A percentile compares a stretch with the other conserved stretches of the same genome.
Evolutionary conservation across 75 land plant species (phyloP).

Genomic region (Selaginella moellendorffii): DNA sequence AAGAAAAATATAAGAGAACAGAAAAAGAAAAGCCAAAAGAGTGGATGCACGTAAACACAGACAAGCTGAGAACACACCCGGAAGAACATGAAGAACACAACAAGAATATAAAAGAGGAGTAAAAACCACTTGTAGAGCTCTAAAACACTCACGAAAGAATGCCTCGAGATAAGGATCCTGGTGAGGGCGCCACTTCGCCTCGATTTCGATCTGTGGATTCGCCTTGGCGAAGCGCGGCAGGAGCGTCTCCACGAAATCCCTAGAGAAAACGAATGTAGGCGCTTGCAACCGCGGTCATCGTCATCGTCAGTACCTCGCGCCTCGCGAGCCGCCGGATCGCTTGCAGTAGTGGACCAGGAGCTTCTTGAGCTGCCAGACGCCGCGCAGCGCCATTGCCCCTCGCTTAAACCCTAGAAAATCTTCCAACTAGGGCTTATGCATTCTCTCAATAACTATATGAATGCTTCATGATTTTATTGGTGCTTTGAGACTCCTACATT

Average conservation of each 20-base stretch:
- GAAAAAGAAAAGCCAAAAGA: neutral
- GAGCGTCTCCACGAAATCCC: constrained; percentile 56
- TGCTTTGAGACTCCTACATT: too few relatives aligned
- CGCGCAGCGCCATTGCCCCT: neutral
- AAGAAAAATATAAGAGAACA: too few relatives aligned
- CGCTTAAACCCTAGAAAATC: neutral
- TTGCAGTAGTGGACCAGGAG: neutral
- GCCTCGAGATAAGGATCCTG: constrained; percentile 63
- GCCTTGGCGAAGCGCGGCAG: constrained; percentile 41
- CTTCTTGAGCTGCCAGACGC: neutral
- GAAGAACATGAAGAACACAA: neutral
- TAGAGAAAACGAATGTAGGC: constrained; percentile 12
- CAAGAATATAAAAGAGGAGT: neutral
- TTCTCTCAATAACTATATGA: too few relatives aligned
- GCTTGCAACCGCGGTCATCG: too few relatives aligned
- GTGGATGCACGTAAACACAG: neutral
- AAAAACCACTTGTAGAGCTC: neutral
- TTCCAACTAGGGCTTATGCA: too few relatives aligned
- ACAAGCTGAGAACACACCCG: neutral
- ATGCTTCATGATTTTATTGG: too few relatives aligned
- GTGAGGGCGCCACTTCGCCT: constrained; percentile 43
- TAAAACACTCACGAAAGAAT: constrained; percentile 34
- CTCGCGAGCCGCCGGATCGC: neutral
- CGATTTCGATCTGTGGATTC: constrained; percentile 73
- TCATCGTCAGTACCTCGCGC: too few relatives aligned